Evolutionary conservation across 2,329 filamentous ascomycete genomes (phyloP).

Genomic region (Colletotrichum plurivorum): DNA sequence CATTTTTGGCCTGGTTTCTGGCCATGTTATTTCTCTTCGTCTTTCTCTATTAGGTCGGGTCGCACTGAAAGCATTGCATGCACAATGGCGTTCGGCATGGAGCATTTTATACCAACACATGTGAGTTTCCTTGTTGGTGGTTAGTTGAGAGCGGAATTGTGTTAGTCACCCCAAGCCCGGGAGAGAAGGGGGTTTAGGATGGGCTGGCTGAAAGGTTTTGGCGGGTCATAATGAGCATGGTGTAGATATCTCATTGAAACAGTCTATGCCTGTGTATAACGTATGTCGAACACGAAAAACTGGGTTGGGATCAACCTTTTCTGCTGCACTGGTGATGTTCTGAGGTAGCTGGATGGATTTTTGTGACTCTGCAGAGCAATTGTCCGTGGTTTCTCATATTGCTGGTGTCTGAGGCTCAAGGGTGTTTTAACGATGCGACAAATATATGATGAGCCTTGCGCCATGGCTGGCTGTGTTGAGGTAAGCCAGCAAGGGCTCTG

Average conservation of each 20-base stretch:
- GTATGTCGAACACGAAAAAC: conserved; percentile 37
- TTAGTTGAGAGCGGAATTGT: conserved; percentile 16
- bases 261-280: conserved; percentile 42
- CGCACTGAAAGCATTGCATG: conserved; percentile 42
- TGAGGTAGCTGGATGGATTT: not conserved
- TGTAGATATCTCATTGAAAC: conserved; percentile 43
- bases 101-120: conserved; percentile 42
- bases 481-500: no score
- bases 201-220: not conserved
- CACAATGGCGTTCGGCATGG: conserved; percentile 42
- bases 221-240: conserved; percentile 38
- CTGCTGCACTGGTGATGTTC: not conserved
- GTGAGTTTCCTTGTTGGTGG: conserved; percentile 31
- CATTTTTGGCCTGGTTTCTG: conserved; percentile 17
- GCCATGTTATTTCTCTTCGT: conserved; percentile 39
- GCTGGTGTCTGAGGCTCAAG: no score
- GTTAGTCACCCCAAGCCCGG: conserved; percentile 11
- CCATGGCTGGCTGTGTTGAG: no score
- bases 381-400: no score
- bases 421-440: no score
- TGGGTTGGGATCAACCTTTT: conserved; percentile 9
- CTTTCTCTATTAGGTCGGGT: conserved; percentile 35
- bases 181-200: conserved; percentile 6
- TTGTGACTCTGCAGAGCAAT: no score
- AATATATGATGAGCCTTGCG: no score